phyloP scores from a whole-genome alignment of 1,284 basidiomycete genomes.

The Chalciporus sp. region DNA sequence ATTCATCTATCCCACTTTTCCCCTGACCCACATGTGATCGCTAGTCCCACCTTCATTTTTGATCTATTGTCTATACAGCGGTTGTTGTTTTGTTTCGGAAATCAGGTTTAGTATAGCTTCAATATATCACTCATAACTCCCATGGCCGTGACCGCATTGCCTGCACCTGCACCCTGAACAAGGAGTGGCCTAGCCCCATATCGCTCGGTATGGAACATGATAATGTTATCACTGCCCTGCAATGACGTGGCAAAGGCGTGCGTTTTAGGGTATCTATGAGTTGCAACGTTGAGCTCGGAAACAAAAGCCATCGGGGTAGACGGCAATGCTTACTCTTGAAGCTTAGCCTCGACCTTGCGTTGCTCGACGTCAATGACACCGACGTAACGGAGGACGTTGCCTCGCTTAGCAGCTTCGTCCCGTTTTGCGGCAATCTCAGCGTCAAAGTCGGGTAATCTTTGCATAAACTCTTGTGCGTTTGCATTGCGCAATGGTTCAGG shows the following conservation, averaged over 20 bases:
- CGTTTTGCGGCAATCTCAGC: conserved; percentile 77
- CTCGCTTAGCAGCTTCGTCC: conserved; percentile 74
- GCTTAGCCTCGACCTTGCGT: conserved; percentile 64
- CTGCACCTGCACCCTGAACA: conserved; percentile 94
- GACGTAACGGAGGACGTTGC: conserved; percentile 89
- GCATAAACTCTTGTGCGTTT: conserved; percentile 83
- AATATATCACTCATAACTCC: conserved; percentile 87
- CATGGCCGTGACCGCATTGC: conserved; percentile 98
- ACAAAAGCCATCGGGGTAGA: not conserved
- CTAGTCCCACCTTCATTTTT: conserved; percentile 6
- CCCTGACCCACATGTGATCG: conserved; percentile 1
- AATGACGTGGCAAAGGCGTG: conserved; percentile 96
- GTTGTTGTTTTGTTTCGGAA: conserved; percentile 27
- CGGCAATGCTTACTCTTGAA: conserved; percentile 69
- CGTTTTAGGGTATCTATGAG: conserved; percentile 74
- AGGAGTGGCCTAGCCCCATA: conserved; percentile 86
- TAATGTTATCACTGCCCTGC: conserved; percentile 96
- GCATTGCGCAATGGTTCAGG: conserved; percentile 74
- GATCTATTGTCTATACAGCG: conserved; percentile 2
- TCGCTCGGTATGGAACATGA: conserved; percentile 94
- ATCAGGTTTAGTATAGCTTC: conserved; percentile 47
- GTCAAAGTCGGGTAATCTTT: conserved; percentile 84
- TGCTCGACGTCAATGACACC: conserved; percentile 85
- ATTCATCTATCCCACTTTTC: not conserved
- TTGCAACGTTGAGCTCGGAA: conserved; percentile 5